Conservation (phyloP, 306 rosid genomes). For the Betula pendula region DNA sequence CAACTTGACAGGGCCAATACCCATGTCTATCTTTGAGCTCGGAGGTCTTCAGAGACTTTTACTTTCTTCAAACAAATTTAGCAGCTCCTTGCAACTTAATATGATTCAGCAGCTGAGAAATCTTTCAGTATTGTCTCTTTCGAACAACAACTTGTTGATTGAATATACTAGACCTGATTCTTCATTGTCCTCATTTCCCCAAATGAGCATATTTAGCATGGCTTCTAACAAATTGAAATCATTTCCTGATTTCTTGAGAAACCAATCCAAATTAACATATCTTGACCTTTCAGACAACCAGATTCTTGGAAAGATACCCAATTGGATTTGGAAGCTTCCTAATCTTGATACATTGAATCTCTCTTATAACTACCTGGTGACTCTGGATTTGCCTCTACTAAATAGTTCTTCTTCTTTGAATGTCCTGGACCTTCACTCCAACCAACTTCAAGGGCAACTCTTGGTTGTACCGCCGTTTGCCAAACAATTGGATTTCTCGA, state of each 20-base stretch:
- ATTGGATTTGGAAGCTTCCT: too few relatives aligned
- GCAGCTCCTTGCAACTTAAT: too few relatives aligned
- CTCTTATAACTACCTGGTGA: too few relatives aligned
- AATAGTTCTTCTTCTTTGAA: neutral
- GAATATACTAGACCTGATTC: too few relatives aligned
- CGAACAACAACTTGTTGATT: neutral
- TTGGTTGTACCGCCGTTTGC: too few relatives aligned
- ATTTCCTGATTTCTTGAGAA: constrained; percentile 5
- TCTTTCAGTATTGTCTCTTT: neutral
- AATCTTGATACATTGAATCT: constrained; percentile 30
- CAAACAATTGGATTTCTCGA: too few relatives aligned
- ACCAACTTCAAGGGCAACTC: too few relatives aligned
- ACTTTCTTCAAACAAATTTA: too few relatives aligned
- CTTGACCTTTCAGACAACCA: constrained; percentile 20
- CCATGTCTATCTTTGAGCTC: too few relatives aligned
- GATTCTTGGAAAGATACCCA: neutral
- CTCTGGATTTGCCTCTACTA: too few relatives aligned
- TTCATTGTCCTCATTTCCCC: neutral
- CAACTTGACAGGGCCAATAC: too few relatives aligned
- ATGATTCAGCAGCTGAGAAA: neutral
- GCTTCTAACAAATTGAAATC: neutral
- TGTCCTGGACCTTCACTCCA: constrained; percentile 42
- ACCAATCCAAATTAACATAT: neutral
- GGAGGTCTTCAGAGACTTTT: too few relatives aligned
- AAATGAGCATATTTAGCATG: neutral